Conservation (phyloP, 331 rosid species). For the Acacia pycnantha region DNA sequence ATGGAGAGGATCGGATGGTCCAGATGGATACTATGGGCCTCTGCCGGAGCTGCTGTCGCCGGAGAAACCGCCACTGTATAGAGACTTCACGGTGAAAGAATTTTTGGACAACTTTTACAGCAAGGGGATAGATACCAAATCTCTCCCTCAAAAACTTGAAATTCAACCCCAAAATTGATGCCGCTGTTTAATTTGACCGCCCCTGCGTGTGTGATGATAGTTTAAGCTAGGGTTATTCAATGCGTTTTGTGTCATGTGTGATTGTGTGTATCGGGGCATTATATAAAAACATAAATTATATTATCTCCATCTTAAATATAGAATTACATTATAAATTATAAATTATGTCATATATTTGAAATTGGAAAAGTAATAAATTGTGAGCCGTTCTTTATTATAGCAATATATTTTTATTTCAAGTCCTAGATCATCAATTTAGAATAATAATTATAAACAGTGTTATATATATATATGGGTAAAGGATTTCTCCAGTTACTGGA, state of each 20-base stretch:
- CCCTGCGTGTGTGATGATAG: neutral
- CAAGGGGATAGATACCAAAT: conserved; percentile 39
- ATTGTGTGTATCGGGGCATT: neutral
- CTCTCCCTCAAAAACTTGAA: conserved; percentile 13
- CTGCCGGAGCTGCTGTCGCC: conserved; percentile 35
- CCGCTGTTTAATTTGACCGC: neutral
- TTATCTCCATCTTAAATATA: too few relatives aligned
- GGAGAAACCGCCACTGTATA: conserved; percentile 33
- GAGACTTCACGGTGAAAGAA: conserved; percentile 31
- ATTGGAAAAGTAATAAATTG: neutral
- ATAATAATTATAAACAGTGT: too few relatives aligned
- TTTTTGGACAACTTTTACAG: conserved; percentile 16
- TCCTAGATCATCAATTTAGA: neutral
- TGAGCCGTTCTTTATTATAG: too few relatives aligned
- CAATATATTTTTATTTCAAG: neutral
- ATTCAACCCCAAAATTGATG: neutral
- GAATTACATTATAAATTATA: too few relatives aligned
- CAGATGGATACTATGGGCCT: conserved; percentile 31
- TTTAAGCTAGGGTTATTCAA: too few relatives aligned
- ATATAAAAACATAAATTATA: neutral
- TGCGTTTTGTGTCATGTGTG: neutral
- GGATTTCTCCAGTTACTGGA: too few relatives aligned
- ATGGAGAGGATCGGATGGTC: conserved; percentile 13
- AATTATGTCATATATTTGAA: too few relatives aligned
- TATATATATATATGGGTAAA: too few relatives aligned